Base-by-base conservation (phyloP, 129 eudicot genomes). In the Lactuca saligna region DNA sequence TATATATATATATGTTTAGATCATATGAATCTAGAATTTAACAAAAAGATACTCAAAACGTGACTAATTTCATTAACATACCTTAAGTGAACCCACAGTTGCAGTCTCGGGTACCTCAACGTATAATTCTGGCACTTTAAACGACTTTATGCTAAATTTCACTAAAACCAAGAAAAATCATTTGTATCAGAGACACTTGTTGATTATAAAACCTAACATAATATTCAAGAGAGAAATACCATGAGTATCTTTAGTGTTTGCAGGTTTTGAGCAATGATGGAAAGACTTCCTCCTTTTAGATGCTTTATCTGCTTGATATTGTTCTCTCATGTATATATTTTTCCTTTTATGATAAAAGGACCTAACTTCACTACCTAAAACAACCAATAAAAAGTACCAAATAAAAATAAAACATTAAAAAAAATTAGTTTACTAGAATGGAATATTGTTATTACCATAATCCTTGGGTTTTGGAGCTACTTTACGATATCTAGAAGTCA, bases 61-160 rank as follows among this genome's bases (percentile, higher is more conserved):
- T 25, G 29, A 25, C 29, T 25, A 25, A n/a, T 48, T 10, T 17
- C 5, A 13, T 33, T 44, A 16, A 3, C 32, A 37, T 83, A 89
- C 99, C 99, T 94, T 94, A 49, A 94, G 82, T 53, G 93, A 87
- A 74, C 97, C 97, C 61, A 94, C 95, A 31, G 92, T 94, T 65
- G 90, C 87, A 59, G 83, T 87, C 80, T 94, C 99, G 11, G 99
- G 93, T 68, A 89, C 96, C 86, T 94, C 99, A 58, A 94, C 81
- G 61, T 87, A 87, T 67, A 94, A 84, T 83, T 89, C 99, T 1
- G 99, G 99, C 55, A 94, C 95, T 79, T 64, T 87, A 65, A 94
- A 89, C 11, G 99, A 89, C 83, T 94, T 89, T 32, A 94, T 89
- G 88, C 88, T 83, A 20, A 94, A 79, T 76, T 88, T 85, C 82